Evolutionary conservation across 1,284 basidiomycete genomes (phyloP), one percentile per base, ranked within the genome.

Genomic region (Cryptococcus sp.): DNA sequence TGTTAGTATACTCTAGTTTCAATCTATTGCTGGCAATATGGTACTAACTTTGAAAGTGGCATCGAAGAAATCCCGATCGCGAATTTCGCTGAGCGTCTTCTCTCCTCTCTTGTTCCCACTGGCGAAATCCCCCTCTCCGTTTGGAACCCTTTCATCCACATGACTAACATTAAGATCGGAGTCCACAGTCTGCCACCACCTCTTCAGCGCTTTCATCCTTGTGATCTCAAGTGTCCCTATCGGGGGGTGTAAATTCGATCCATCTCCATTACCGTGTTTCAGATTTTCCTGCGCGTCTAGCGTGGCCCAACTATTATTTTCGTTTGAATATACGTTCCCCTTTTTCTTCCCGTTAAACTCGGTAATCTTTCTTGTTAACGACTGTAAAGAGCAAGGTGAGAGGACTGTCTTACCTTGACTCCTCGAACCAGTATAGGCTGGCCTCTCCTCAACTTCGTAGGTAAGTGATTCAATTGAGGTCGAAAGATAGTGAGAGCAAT

Each of bases 401-500:
- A 23, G 23, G 23, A 23, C 23, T 23, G 23, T 41, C 61, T 55
- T 41, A 66, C 65, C 45, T 59, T 65, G 35, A 66, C 31, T 7
- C 46, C 42, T 3, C 67, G 60, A 15, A 70, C 60, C 0, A 68
- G 50, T 1, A 70, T 57, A 2, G 64, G 58, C 30, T 43, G 44
- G 8, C 68, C 66, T 4, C 50, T 23, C 6, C 41, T 33, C 11
- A 65, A 36, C 32, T 45, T 15, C 7, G 34, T 36, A 2, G 63
- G 65, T 2, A 71, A 47, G 5, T 62, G 55, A 5, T 8, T 44
- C 6, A 52, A 46, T 1, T n/a, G 50, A 31, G 42, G 52, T 23
- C 69, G 57, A 43, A 70, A 68, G 23, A 71, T 35, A 1, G 65
- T 63, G 2, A 73, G 52, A 0, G 64, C 64, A n/a, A 63, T 49